Evolutionary conservation across 2,329 filamentous ascomycete genomes (phyloP).

Genomic region (Claviceps maximensis): DNA sequence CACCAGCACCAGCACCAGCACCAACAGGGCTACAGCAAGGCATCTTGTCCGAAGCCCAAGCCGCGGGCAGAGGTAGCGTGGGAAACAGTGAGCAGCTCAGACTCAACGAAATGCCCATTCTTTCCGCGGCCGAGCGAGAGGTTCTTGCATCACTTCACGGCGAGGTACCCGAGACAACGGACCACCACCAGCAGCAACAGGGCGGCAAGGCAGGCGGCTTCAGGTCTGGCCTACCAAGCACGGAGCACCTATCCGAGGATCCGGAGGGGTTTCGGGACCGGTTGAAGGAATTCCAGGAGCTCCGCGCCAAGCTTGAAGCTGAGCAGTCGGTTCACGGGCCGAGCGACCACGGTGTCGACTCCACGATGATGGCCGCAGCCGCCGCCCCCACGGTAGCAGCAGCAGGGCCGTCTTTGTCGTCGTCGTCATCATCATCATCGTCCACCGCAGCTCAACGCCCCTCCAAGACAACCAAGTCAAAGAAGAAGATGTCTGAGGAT

Average conservation of each 20-base stretch:
- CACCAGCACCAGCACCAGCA: not conserved
- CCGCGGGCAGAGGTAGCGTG: slow-evolving; percentile 12
- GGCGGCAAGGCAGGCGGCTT: slow-evolving; percentile 22
- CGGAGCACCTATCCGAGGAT: slow-evolving; percentile 39
- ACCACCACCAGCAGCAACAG: slow-evolving; percentile 6
- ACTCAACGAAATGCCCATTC: slow-evolving; percentile 61
- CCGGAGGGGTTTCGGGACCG: slow-evolving; percentile 53
- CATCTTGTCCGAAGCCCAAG: slow-evolving; percentile 56
- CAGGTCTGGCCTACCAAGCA: slow-evolving; percentile 34
- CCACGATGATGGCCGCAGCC: not conserved
- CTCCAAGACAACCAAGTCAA: slow-evolving; percentile 11
- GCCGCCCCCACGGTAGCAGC: too few species aligned
- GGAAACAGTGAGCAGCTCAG: slow-evolving; percentile 40
- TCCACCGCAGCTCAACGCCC: slow-evolving; percentile 3
- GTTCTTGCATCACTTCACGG: slow-evolving; percentile 29
- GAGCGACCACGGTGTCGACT: not conserved
- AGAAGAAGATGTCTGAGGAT: slow-evolving; percentile 22
- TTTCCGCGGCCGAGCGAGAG: slow-evolving; percentile 42
- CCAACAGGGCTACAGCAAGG: slow-evolving; percentile 23
- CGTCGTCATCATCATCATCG: not conserved
- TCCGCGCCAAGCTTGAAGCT: slow-evolving; percentile 60
- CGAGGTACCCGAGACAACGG: not conserved
- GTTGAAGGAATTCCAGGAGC: slow-evolving; percentile 69
- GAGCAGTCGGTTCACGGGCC: slow-evolving; percentile 22
- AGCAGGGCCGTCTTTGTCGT: not conserved